Evolutionary conservation across 768 basidiomycete genomes (phyloP), one percentile per base, ranked within the genome.

Genomic region (Gloeophyllum trabeum): DNA sequence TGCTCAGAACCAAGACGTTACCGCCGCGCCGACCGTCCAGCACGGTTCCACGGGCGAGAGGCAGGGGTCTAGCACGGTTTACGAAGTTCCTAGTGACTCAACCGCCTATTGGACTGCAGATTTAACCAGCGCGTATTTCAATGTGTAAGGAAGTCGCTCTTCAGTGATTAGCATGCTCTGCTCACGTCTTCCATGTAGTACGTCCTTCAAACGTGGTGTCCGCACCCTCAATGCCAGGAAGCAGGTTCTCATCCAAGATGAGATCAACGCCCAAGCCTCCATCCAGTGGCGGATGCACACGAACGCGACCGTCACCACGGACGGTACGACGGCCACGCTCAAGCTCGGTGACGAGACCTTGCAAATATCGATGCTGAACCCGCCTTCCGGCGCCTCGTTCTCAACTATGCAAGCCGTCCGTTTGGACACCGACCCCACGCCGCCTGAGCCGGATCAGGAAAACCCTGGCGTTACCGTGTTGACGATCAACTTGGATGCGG

Each of bases 241-340:
- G 47, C 96, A 97, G 61, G 80, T 97, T 12, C 76, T 99, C 13
- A 57, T 99, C 36, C 94, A 94, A 59, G 94, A 97, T 62, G 96
- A 99, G 55, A 80, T 97, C 54, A 70, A 61, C 14, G 64, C 79
- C 2, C 60, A 69, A 24, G 65, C 59, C 4, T 51, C 67, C 18
- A 58, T 96, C 36, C 74, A 81, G 65, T 96, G 94, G 94, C 79
- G 90, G 37, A 86, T 88, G 71, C 92, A 98, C 61, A 97, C 94
- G 43, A 98, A 98, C 61, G 93, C 94, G 7, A 89, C 90, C 3
- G 50, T 78, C 19, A 58, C 69, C n/a, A 53, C 62, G 41, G 61
- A 58, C 41, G 79, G 81, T 24, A 74, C 71, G 3, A 73, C 79
- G 1, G 94, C 91, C 1, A 88, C 81, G 3, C 65, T 99, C 47